Conservation (phyloP, 2,329 filamentous ascomycete species). For the Bipolaris bicolor region DNA sequence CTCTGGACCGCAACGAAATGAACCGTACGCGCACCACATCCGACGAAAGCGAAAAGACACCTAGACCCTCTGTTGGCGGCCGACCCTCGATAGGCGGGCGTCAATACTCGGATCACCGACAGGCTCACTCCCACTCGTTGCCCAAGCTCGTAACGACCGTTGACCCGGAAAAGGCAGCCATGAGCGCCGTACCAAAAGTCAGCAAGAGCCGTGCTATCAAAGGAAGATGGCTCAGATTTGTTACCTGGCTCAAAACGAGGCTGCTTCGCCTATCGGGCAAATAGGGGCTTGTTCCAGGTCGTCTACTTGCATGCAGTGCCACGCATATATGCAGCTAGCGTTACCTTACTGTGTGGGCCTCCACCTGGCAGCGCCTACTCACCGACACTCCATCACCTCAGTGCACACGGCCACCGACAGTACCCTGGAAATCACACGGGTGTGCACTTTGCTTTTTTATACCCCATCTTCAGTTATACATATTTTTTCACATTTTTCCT, state of each 20-base stretch:
- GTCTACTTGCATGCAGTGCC: slow-evolving; percentile 1
- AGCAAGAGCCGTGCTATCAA: slow-evolving; percentile 47
- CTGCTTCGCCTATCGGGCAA: slow-evolving; percentile 56
- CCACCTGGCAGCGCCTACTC: not conserved
- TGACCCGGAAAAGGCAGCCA: slow-evolving; percentile 38
- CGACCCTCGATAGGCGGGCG: slow-evolving; percentile 43
- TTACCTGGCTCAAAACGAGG: slow-evolving; percentile 63
- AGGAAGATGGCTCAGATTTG: slow-evolving; percentile 60
- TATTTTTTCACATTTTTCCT: slow-evolving; percentile 7
- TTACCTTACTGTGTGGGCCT: not conserved
- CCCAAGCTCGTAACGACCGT: slow-evolving; percentile 41
- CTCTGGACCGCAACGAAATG: slow-evolving; percentile 36
- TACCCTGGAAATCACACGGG: not conserved
- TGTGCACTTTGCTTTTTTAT: slow-evolving; percentile 6
- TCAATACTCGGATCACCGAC: slow-evolving; percentile 48
- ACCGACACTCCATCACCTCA: not conserved
- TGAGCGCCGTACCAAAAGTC: slow-evolving; percentile 34
- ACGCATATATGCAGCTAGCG: slow-evolving; percentile 2
- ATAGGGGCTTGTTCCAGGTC: slow-evolving; percentile 1
- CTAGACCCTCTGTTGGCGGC: slow-evolving; percentile 36
- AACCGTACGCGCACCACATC: slow-evolving; percentile 40
- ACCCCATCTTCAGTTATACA: slow-evolving; percentile 10
- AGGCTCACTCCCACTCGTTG: slow-evolving; percentile 44
- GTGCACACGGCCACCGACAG: not conserved
- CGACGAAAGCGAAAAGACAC: slow-evolving; percentile 41